Conservation (phyloP, 805 yeast genomes). For the Isabelozyma pseudorhagii region DNA sequence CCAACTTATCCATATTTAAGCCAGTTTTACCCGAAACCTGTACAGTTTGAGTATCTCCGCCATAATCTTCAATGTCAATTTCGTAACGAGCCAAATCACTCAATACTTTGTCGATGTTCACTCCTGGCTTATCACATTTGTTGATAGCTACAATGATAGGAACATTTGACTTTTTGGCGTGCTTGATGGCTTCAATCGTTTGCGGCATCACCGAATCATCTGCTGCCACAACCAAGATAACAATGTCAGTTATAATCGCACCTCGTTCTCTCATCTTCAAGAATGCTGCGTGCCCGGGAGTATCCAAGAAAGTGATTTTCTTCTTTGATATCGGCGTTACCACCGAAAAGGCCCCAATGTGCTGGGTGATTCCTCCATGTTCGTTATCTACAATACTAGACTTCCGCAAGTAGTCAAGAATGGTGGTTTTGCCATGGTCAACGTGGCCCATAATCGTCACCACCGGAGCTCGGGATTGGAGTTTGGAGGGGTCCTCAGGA, state of each 20-base stretch:
- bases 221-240: slow-evolving; percentile 90
- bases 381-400: slow-evolving; percentile 82
- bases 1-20: slow-evolving; percentile 81
- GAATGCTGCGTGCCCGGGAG: slow-evolving; percentile 98
- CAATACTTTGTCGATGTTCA: slow-evolving; percentile 70
- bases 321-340: slow-evolving; percentile 71
- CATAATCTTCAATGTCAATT: slow-evolving; percentile 85
- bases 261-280: slow-evolving; percentile 96
- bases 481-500: slow-evolving; percentile 42
- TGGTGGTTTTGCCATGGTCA: slow-evolving; percentile 96
- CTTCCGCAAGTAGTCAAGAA: slow-evolving; percentile 80
- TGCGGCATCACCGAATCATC: slow-evolving; percentile 99
- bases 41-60: slow-evolving; percentile 92
- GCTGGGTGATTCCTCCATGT: slow-evolving; percentile 96
- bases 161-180: slow-evolving; percentile 77
- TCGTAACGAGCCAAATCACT: slow-evolving; percentile 75
- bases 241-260: slow-evolving; percentile 89
- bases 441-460: slow-evolving; percentile 99
- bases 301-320: slow-evolving; percentile 84
- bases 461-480: slow-evolving; percentile 81
- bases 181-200: slow-evolving; percentile 92
- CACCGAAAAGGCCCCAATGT: slow-evolving; percentile 94
- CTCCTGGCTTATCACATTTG: slow-evolving; percentile 81
- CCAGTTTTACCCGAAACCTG: slow-evolving; percentile 89
- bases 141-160: slow-evolving; percentile 89